Conservation (phyloP, 1,284 basidiomycete species). For the Fomitopsis schrenkii region DNA sequence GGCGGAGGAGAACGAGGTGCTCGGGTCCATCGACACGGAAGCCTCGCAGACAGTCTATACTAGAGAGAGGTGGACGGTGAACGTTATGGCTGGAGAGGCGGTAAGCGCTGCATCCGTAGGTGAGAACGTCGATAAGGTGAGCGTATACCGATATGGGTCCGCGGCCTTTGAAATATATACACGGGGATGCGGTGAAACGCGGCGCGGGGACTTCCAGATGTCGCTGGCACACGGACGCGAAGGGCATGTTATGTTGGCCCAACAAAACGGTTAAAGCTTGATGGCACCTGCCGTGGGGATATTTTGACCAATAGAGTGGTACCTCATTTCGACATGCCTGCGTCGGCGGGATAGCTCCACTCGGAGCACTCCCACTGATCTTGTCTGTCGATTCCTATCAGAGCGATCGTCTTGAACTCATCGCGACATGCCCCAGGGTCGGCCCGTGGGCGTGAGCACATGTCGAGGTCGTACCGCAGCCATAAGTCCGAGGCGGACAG, state of each 20-base stretch:
- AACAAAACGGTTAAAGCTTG: slow-evolving; percentile 27
- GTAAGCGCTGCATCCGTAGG: slow-evolving; percentile 16
- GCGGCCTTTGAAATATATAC: slow-evolving; percentile 22
- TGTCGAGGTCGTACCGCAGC: neutral
- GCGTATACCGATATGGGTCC: slow-evolving; percentile 27
- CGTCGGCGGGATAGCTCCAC: neutral
- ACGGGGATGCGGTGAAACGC: slow-evolving; percentile 10
- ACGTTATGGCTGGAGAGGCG: neutral
- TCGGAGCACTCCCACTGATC: neutral
- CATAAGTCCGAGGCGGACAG: neutral
- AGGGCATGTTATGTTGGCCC: neutral
- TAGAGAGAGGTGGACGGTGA: neutral
- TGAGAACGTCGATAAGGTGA: slow-evolving; percentile 27
- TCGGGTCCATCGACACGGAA: slow-evolving; percentile 3
- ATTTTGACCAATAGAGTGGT: slow-evolving; percentile 12
- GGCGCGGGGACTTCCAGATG: slow-evolving; percentile 9
- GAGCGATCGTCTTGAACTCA: slow-evolving; percentile 5
- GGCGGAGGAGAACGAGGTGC: slow-evolving; percentile 25
- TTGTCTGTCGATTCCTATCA: slow-evolving; percentile 5
- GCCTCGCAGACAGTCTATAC: slow-evolving; percentile 1
- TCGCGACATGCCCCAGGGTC: neutral
- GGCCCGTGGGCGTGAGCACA: neutral
- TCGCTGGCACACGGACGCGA: slow-evolving; percentile 4
- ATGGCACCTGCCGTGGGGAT: slow-evolving; percentile 21
- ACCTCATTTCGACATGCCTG: slow-evolving; percentile 3